Evolutionary conservation across 805 yeast genomes (phyloP).

Genomic region (Saccharomycopsis babjevae): DNA sequence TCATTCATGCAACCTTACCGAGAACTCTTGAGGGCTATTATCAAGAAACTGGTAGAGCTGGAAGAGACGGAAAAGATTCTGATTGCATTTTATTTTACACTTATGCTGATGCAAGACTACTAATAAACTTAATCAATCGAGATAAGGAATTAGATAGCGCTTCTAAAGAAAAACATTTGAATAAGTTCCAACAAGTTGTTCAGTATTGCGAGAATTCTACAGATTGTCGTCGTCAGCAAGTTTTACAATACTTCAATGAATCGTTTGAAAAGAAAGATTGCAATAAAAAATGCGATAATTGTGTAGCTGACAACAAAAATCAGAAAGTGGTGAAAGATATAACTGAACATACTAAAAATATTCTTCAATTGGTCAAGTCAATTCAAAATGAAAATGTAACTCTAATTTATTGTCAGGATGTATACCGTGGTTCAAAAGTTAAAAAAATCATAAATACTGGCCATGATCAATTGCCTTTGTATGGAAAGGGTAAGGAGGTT

Average conservation of each 20-base stretch:
- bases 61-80: conserved; percentile 82
- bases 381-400: conserved; percentile 59
- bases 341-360: conserved; percentile 49
- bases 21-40: conserved; percentile 91
- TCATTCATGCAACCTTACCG: conserved; percentile 80
- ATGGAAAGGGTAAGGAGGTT: conserved; percentile 59
- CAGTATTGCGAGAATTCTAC: conserved; percentile 86
- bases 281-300: conserved; percentile 74
- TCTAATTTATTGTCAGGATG: conserved; percentile 69
- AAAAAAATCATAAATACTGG: conserved; percentile 55
- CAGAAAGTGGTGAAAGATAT: conserved; percentile 52
- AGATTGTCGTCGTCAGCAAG: conserved; percentile 85
- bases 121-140: conserved; percentile 67
- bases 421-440: conserved; percentile 61
- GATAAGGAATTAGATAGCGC: conserved; percentile 56
- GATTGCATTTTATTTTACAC: conserved; percentile 77
- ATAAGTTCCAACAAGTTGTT: conserved; percentile 71
- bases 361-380: conserved; percentile 47
- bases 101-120: conserved; percentile 65
- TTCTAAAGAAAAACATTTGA: conserved; percentile 66
- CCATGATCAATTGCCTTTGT: conserved; percentile 47
- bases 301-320: conserved; percentile 36
- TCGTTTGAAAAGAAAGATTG: conserved; percentile 59
- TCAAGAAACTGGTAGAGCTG: conserved; percentile 98
- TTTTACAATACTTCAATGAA: conserved; percentile 85